A percentile compares a stretch with the other conserved stretches of the same genome.
These are phyloP conservation scores for Artemisia princeps DNA, from an alignment of 140 eudicot species.

Conservation along the genomic window DNA sequence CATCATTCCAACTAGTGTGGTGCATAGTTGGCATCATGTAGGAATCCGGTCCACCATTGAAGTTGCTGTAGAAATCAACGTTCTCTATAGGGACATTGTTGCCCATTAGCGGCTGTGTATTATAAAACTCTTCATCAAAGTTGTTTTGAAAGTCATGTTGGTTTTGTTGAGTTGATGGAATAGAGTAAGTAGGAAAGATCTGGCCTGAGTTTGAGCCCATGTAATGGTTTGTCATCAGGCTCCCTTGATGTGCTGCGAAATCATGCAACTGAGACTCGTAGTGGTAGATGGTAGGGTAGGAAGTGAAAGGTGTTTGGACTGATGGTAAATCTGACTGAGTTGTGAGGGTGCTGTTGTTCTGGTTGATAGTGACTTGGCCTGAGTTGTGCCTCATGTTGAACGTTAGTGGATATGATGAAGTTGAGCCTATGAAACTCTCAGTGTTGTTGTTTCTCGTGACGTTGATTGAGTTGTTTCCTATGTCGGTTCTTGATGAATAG, in stretches of 20 bases:
- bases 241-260: neutral
- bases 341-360: slow-evolving; percentile 7
- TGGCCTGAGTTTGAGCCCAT: neutral
- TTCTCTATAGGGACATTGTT: slow-evolving; percentile 6
- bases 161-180: slow-evolving; percentile 18
- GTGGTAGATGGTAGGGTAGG: neutral
- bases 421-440: slow-evolving; percentile 1
- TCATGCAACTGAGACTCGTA: slow-evolving; percentile 5
- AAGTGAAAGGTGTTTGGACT: neutral
- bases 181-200: neutral
- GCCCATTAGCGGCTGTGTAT: slow-evolving; percentile 14
- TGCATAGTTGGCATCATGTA: too few relatives aligned
- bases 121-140: neutral
- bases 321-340: neutral
- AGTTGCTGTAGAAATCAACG: too few relatives aligned
- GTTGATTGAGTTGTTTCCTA: neutral
- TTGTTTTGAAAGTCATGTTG: slow-evolving; percentile 14
- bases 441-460: neutral
- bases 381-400: neutral
- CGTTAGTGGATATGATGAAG: slow-evolving; percentile 6
- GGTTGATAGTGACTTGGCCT: neutral
- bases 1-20: too few relatives aligned
- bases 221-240: slow-evolving; percentile 3
- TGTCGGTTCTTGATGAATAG: slow-evolving; percentile 10
- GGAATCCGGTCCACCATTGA: neutral